A percentile compares a stretch with the other conserved stretches of the same genome.
Conservation (phyloP, 2,329 filamentous ascomycete species). For the Calonectria pteridis region DNA sequence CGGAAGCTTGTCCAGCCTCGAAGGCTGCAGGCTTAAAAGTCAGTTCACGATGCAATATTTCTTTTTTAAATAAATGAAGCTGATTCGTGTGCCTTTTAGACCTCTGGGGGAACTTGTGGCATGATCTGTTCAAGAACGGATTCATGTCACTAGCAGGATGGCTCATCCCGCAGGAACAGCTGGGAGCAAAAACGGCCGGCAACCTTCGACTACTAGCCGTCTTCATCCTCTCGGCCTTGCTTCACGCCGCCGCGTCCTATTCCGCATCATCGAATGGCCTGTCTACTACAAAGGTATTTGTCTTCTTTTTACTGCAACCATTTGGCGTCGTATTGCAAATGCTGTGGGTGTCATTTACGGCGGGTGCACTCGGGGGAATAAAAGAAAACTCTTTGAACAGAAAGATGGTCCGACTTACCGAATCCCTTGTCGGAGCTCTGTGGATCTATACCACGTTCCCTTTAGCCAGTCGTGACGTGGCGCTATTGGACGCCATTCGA, state of each 20-base stretch:
- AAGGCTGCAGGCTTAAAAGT: not conserved
- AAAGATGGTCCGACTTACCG: not conserved
- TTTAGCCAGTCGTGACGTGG: not conserved
- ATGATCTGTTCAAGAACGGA: not conserved
- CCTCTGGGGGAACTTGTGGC: not conserved
- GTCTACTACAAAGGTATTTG: not conserved
- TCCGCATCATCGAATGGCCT: not conserved
- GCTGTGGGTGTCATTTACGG: not conserved
- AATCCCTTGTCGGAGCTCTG: not conserved
- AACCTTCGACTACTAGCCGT: not conserved
- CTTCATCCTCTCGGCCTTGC: not conserved
- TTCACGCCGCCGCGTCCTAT: not conserved
- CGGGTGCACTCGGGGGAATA: not conserved
- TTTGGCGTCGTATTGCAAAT: not conserved
- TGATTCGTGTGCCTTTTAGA: not conserved
- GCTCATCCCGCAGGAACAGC: not conserved
- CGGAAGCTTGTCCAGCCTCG: not conserved
- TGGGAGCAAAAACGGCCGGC: not conserved
- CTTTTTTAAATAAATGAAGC: too few relatives aligned
- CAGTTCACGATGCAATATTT: not conserved
- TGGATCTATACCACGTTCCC: not conserved
- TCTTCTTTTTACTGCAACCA: not conserved
- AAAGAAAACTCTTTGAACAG: not conserved
- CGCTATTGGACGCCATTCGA: not conserved
- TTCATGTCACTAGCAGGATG: not conserved